These are phyloP conservation scores for Cruciata laevipes DNA, from an alignment of 257 asterid species.

Conservation along the genomic window DNA sequence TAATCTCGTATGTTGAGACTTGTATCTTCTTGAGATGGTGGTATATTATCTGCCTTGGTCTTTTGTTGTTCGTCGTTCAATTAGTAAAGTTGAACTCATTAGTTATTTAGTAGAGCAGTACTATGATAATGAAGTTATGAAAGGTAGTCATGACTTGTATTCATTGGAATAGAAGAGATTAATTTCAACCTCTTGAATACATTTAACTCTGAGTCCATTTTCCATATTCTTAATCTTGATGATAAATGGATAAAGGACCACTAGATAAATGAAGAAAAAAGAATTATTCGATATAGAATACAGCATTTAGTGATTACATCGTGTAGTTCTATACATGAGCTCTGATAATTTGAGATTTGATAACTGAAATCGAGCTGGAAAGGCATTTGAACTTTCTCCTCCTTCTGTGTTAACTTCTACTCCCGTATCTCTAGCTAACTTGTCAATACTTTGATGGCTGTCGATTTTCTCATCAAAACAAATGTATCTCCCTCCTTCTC, in stretches of 20 bases:
- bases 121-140: background rate
- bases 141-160: background rate
- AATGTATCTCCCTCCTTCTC: slow-evolving; percentile 58
- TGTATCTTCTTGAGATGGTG: slow-evolving; percentile 2
- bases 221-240: background rate
- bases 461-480: slow-evolving; percentile 54
- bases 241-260: too few species aligned
- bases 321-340: slow-evolving; percentile 40
- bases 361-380: slow-evolving; percentile 21
- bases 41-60: background rate
- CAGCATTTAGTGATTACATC: slow-evolving; percentile 29
- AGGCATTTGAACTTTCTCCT: slow-evolving; percentile 27
- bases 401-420: slow-evolving; percentile 15
- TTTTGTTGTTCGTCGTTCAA: background rate
- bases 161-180: background rate
- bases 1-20: background rate
- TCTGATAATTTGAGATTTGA: slow-evolving; percentile 47
- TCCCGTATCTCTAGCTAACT: slow-evolving; percentile 49
- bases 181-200: background rate
- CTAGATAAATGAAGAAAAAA: background rate
- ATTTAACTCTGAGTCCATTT: background rate
- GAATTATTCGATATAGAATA: background rate
- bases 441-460: slow-evolving; percentile 41
- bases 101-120: background rate
- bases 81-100: background rate